Base-by-base conservation (phyloP, 2,329 filamentous ascomycete species). In the Sordariomycetes sp. region DNA sequence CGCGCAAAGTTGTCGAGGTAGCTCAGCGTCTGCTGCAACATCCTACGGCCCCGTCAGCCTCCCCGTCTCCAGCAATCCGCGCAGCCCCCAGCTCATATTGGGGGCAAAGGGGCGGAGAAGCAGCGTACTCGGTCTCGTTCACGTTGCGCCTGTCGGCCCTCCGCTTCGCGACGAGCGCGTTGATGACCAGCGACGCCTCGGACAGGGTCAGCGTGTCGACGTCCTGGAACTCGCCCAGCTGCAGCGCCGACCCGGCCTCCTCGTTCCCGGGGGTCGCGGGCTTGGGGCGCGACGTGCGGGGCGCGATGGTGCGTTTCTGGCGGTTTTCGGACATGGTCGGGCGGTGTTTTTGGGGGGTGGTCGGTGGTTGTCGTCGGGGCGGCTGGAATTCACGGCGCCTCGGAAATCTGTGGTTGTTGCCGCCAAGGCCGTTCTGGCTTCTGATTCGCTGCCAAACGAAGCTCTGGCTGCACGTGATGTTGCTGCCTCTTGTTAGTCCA, bases 1-100 rank as follows among this genome's bases (percentile, higher is more conserved):
- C 94, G 89, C 20, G 92, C 88, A 74, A 99, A 99, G 62, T 91
- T 86, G 66, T 96, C 91, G 58, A 97, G 84, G 74, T 99, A 97
- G 68, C 92, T 90, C 63, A 91, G 81, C 28, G 93, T 97, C 72
- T 96, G 92, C 62, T 83, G 85, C 59, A 96, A 80, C 71, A 92
- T 91, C 68, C 85, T 88, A 58, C 32, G 34, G 22, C 6, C 46
- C 5, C 46, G 61, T 62, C 57, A 64, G 43, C 56, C 22, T 32
- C 37, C 25, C 25, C 22, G n/a, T 53, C 3, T 53, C 50, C 50
- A 25, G 40, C 8, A 5, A 3, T 7, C 3, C n/a, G 6, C 40
- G 16, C 40, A 46, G 16, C 14, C 14, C 3, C 40, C 25, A 28
- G 10, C 35, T 18, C 20, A 18, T 35, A 20, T 28, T 40, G 11